Percentiles rank a stretch among this genome's conserved stretches.
These are phyloP conservation scores for Picochlorum sp. DNA, from an alignment of 139 green algal genomes.

Conservation along the genomic window DNA sequence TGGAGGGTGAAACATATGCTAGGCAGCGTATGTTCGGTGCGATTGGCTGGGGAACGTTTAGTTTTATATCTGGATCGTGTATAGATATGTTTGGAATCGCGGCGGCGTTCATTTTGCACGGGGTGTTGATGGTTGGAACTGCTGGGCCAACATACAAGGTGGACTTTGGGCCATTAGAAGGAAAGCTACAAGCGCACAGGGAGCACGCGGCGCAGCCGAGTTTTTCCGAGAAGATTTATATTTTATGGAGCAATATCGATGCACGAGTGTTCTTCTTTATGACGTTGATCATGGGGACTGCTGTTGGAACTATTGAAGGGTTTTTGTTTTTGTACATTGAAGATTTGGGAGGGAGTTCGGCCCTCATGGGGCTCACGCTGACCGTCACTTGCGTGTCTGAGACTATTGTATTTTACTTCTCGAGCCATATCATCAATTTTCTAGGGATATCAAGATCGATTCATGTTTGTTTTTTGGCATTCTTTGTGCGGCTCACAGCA, in stretches of 20 bases:
- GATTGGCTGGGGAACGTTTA: conserved; percentile 29
- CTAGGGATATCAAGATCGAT: conserved; percentile 24
- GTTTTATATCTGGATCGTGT: conserved; percentile 11
- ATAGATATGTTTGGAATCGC: not conserved
- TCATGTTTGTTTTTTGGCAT: conserved; percentile 28
- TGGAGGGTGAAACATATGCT: conserved; percentile 16
- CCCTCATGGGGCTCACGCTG: conserved; percentile 30
- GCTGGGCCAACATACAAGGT: conserved; percentile 9
- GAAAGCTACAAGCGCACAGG: conserved; percentile 11
- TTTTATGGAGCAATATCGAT: conserved; percentile 14
- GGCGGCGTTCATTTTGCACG: conserved; percentile 16
- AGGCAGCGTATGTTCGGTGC: conserved; percentile 30
- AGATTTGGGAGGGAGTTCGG: conserved; percentile 21
- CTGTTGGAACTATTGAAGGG: conserved; percentile 29
- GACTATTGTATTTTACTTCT: conserved; percentile 26
- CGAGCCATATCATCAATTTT: conserved; percentile 5
- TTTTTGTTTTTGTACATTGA: conserved; percentile 40
- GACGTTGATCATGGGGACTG: conserved; percentile 23
- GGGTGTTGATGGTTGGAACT: not conserved
- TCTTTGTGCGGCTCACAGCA: conserved; percentile 25
- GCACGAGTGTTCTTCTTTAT: conserved; percentile 21
- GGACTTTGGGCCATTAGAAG: conserved; percentile 19
- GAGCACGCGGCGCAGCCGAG: not conserved
- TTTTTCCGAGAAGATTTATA: conserved; percentile 13
- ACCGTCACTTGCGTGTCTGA: conserved; percentile 29